Base-by-base conservation (phyloP, 257 asterid genomes). In the Nicotiana undulata region DNA sequence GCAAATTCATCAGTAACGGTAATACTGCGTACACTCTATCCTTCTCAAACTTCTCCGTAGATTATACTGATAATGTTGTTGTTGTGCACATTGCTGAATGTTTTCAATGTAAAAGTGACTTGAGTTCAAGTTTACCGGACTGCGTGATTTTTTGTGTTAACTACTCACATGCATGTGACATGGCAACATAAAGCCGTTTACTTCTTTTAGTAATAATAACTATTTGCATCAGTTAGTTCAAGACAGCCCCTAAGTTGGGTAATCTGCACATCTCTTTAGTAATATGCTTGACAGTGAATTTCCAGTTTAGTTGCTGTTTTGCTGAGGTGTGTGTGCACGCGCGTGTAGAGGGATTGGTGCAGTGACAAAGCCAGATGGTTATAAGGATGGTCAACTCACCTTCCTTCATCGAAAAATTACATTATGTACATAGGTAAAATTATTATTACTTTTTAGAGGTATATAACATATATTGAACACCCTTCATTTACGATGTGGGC, bases 31-130 rank as follows among this genome's bases (percentile, higher is more conserved):
- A 37, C 9, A 6, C 9, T 34, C 0, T 34, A 34, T 1, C 2
- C 40, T 34, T 0, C 2, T 1, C 2, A 7, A 0, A 34, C 1
- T 2, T 1, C 40, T n/a, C n/a, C n/a, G n/a, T n/a, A n/a, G 9
- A 32, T 32, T 5, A 32, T 5, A 4, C 6, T 32, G 0, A 4
- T 32, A 0, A 4, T 32, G 7, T 37, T 37, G 44, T 17, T 17
- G 10, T 10, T 8, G 24, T 55, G 61, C 61, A 55, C 6, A 17
- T 64, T 22, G 29, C 64, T 59, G 29, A 15, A 20, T n/a, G 29
- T 11, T 59, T 58, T 59, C 15, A 20, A n/a, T 58, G 28, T 58
- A 11, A 58, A 8, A 58, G 20, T 58, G 15, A 58, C 29, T n/a
- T 17, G n/a, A 10, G 7, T 26, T 13, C 34, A 63, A 4, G 4